Base-by-base conservation (phyloP, 163 green algal species). In the Prototheca stagnorum region DNA sequence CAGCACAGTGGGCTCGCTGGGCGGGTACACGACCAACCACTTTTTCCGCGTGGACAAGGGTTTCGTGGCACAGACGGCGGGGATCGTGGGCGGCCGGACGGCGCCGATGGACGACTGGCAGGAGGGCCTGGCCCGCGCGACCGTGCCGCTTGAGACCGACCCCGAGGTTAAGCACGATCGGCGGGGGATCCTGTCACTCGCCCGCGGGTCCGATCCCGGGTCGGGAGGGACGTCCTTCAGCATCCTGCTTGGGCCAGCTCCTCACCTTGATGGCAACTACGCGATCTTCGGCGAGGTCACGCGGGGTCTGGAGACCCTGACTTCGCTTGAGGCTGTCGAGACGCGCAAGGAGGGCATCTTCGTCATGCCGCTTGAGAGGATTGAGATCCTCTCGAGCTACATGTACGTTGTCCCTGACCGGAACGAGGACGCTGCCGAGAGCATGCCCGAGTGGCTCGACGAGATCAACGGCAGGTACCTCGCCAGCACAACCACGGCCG, bases 21-120 rank as follows among this genome's bases (percentile, higher is more conserved):
- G 78, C 3, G 47, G 39, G 14, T 88, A 84, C 57, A 78, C 70
- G 48, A 80, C 65, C 15, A 81, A 83, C 49, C 69, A 91, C 52
- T 80, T 93, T 27, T 95, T 94, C 65, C 40, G 79, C 0, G 82
- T 97, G 21, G 82, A 97, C 64, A 83, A 80, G 33, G 83, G 82
- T 3, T 97, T 96, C 65, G 86, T 96, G 16, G 85, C 82, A 4
- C 86, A 96, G 53, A 55, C 70, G 0, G 73, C 71, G 11, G 82
- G 85, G 27, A 70, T 93, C 0, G 17, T 63, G 5, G 56, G 64
- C 20, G 81, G 79, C 7, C 59, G 87, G 17, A 49, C 47, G 1
- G 39, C 72, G 0, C 51, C 57, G 0, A 47, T 95, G 49, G 70
- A 82, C 47, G 49, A n/a, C 0, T 31, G 68, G 40, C 85, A 93